phyloP scores from a whole-genome alignment of 208 protist genomes.

The Jaenimonas drosophilae region DNA sequence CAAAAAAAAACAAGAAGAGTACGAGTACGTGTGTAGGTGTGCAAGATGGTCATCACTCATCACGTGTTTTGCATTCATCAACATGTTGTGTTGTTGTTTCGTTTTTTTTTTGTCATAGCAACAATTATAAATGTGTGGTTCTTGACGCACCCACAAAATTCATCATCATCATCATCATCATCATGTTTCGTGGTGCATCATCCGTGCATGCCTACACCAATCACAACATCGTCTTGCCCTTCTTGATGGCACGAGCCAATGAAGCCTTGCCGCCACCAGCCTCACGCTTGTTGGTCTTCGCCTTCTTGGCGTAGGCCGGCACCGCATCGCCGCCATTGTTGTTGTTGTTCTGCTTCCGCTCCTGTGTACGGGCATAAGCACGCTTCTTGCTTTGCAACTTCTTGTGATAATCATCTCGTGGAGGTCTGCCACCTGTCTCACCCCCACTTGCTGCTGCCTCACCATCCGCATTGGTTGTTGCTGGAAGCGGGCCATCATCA shows the following conservation, averaged over 20 bases:
- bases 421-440: slow-evolving; percentile 3
- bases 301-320: slow-evolving; percentile 57
- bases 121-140: too few species aligned
- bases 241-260: slow-evolving; percentile 23
- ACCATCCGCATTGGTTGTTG: background rate
- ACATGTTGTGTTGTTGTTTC: too few species aligned
- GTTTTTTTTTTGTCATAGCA: too few species aligned
- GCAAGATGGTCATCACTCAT: too few species aligned
- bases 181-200: too few species aligned
- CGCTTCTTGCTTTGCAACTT: slow-evolving; percentile 59
- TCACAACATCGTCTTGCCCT: too few species aligned
- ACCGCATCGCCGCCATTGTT: slow-evolving; percentile 3
- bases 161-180: too few species aligned
- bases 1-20: slow-evolving; percentile 1
- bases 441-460: slow-evolving; percentile 3
- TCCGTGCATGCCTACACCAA: too few species aligned
- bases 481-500: slow-evolving; percentile 6
- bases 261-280: slow-evolving; percentile 11
- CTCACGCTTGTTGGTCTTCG: slow-evolving; percentile 34
- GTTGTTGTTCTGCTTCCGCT: slow-evolving; percentile 41
- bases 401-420: slow-evolving; percentile 59
- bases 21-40: too few species aligned
- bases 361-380: slow-evolving; percentile 25
- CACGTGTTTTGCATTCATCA: too few species aligned
- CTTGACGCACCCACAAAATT: too few species aligned